Evolutionary conservation across 2,329 filamentous ascomycete genomes (phyloP).

Genomic region (Diaporthe humulicola): DNA sequence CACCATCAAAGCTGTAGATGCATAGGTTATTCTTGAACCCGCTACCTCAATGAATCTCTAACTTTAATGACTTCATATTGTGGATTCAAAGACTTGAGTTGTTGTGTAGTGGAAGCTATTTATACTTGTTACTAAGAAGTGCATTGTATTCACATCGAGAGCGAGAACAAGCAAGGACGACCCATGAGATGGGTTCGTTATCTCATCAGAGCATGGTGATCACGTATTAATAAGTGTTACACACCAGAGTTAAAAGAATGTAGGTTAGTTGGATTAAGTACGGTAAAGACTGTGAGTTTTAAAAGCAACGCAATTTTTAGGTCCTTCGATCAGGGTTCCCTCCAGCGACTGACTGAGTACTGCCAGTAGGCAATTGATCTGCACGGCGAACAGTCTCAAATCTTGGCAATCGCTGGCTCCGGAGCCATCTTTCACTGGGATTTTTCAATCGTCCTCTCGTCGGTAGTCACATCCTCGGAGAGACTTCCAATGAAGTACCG

Average conservation of each 20-base stretch:
- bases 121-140: too few species aligned
- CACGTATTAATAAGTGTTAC: too few species aligned
- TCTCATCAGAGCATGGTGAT: too few species aligned
- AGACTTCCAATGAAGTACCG: constrained; percentile 3
- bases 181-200: too few species aligned
- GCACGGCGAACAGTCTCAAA: neutral
- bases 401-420: neutral
- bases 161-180: too few species aligned
- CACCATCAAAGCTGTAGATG: constrained; percentile 6
- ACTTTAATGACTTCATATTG: too few species aligned
- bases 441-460: neutral
- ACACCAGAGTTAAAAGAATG: neutral
- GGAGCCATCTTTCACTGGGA: neutral
- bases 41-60: too few species aligned
- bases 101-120: too few species aligned
- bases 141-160: too few species aligned
- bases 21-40: neutral
- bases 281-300: neutral
- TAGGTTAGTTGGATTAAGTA: neutral
- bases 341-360: neutral
- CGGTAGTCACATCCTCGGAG: neutral
- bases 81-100: too few species aligned
- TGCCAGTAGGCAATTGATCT: neutral
- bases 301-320: neutral
- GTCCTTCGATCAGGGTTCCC: too few species aligned